Evolutionary conservation across 2,329 filamentous ascomycete genomes (phyloP).

Genomic region (Claviceps sp.): DNA sequence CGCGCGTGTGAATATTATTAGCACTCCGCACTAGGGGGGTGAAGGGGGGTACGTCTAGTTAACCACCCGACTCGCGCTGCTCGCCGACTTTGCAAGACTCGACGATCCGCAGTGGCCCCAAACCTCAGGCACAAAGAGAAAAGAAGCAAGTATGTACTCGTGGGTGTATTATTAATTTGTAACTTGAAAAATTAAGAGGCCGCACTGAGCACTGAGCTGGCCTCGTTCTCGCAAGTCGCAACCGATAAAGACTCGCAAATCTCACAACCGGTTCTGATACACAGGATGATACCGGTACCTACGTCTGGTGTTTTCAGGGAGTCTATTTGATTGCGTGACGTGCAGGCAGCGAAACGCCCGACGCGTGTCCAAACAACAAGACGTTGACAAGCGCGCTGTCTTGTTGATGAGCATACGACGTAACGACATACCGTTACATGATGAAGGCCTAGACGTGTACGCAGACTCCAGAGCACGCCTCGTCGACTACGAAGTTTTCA

Average conservation of each 20-base stretch:
- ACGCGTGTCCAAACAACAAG: not conserved
- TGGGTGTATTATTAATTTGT: too few relatives aligned
- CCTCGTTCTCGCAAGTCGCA: too few relatives aligned
- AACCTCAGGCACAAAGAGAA: not conserved
- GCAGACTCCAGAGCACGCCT: not conserved
- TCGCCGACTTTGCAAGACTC: constrained; percentile 3
- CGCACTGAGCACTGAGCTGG: too few relatives aligned
- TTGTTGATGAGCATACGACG: not conserved
- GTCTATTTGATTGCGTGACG: not conserved
- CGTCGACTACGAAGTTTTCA: not conserved
- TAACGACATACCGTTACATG: not conserved
- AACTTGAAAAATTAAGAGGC: too few relatives aligned
- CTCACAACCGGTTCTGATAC: not conserved
- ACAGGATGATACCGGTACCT: too few relatives aligned
- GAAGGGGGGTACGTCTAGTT: constrained; percentile 1
- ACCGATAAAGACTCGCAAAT: not conserved
- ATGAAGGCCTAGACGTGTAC: not conserved
- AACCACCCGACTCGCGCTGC: not conserved
- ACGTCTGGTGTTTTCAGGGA: not conserved
- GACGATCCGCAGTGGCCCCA: not conserved
- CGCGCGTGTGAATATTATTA: constrained; percentile 7
- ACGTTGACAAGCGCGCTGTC: not conserved
- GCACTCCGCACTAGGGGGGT: constrained; percentile 2
- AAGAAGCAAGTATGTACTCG: not conserved
- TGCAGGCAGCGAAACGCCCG: not conserved